Evolutionary conservation across 2,329 filamentous ascomycete species (phyloP).

Genomic region (Ophiostoma pallidulum): DNA sequence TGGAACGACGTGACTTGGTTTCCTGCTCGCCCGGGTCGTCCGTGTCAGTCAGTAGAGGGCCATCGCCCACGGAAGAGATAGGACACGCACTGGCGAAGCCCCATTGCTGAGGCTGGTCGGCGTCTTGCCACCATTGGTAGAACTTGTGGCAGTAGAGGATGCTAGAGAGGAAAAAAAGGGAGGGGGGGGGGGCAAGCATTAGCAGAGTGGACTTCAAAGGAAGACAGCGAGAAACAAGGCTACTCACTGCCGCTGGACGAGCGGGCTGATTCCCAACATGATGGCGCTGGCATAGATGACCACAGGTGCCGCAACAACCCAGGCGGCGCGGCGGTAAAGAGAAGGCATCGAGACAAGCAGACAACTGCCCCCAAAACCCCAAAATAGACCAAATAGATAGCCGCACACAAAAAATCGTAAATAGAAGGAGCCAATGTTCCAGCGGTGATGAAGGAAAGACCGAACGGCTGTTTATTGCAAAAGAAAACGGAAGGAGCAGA

Average conservation of each 20-base stretch:
- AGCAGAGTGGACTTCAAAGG: not conserved
- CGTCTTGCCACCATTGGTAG: constrained; percentile 59
- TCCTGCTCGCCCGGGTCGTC: constrained; percentile 35
- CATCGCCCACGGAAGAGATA: not conserved
- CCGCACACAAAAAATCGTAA: not conserved
- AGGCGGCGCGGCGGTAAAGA: constrained; percentile 32
- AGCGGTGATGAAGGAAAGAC: not conserved
- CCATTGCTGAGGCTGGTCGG: constrained; percentile 70
- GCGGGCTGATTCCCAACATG: constrained; percentile 51
- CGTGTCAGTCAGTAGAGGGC: too few relatives aligned
- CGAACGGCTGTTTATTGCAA: not conserved
- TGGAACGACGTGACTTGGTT: constrained; percentile 85
- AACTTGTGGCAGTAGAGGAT: constrained; percentile 77
- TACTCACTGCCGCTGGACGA: constrained; percentile 70
- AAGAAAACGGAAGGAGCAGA: not conserved
- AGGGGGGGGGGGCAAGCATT: too few relatives aligned
- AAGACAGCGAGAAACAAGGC: not conserved
- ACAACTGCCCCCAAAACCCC: too few relatives aligned
- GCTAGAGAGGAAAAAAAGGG: too few relatives aligned
- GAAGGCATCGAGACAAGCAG: constrained; percentile 5
- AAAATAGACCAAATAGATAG: not conserved
- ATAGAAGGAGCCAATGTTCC: not conserved
- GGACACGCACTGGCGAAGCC: constrained; percentile 65
- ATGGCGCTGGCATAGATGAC: constrained; percentile 5
- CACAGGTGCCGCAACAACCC: constrained; percentile 35